A percentile compares a stretch with the other conserved stretches of the same genome.
Evolutionary conservation across 208 protist genomes (phyloP).

Genomic region (Porcisia hertigi): DNA sequence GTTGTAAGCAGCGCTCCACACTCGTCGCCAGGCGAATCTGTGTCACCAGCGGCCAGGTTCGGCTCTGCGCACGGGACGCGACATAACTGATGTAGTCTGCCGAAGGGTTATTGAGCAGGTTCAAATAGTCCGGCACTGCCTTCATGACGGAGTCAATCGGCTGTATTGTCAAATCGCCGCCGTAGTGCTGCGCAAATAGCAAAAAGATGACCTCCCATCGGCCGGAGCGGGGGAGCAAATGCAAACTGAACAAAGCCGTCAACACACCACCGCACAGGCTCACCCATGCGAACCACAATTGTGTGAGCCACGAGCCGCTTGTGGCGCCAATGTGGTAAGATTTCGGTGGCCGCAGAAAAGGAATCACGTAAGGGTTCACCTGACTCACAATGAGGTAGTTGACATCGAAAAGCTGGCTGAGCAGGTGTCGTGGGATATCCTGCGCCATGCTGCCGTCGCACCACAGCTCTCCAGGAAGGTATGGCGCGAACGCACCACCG

Average conservation of each 20-base stretch:
- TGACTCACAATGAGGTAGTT: slow-evolving; percentile 84
- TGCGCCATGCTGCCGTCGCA: slow-evolving; percentile 66
- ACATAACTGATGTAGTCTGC: slow-evolving; percentile 64
- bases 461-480: slow-evolving; percentile 59
- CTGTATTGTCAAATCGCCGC: slow-evolving; percentile 69
- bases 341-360: slow-evolving; percentile 52
- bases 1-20: slow-evolving; percentile 48
- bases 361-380: slow-evolving; percentile 83
- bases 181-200: slow-evolving; percentile 58
- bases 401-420: slow-evolving; percentile 74
- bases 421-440: slow-evolving; percentile 62
- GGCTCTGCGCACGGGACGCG: slow-evolving; percentile 37
- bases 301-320: slow-evolving; percentile 23
- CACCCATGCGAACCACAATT: slow-evolving; percentile 33
- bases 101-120: slow-evolving; percentile 67
- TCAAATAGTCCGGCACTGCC: slow-evolving; percentile 63
- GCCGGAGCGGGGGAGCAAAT: slow-evolving; percentile 43
- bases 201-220: slow-evolving; percentile 41
- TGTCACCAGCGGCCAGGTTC: slow-evolving; percentile 69
- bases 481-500: slow-evolving; percentile 40
- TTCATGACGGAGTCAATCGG: slow-evolving; percentile 53
- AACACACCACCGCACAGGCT: slow-evolving; percentile 43
- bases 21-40: slow-evolving; percentile 45
- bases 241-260: slow-evolving; percentile 40
- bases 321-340: slow-evolving; percentile 30